These are phyloP conservation scores for Candida glaebosa DNA, from an alignment of 805 yeast genomes.

Conservation along the genomic window DNA sequence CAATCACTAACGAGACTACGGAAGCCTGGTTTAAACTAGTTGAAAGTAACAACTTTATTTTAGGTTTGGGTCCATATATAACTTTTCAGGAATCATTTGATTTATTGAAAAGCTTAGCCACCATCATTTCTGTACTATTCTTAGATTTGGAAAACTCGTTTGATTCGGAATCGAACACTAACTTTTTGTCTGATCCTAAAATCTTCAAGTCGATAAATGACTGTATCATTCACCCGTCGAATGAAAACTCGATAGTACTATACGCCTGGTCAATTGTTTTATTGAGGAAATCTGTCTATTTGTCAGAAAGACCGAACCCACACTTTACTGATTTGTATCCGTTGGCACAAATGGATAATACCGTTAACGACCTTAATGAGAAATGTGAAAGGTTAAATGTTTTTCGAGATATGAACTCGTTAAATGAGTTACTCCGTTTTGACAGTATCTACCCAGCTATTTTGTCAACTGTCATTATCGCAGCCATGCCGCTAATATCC, in stretches of 20 bases:
- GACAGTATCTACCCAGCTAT: slow-evolving; percentile 52
- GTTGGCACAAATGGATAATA: slow-evolving; percentile 12
- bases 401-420: slow-evolving; percentile 39
- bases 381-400: slow-evolving; percentile 42
- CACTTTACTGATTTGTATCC: slow-evolving; percentile 17
- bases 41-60: slow-evolving; percentile 28
- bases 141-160: slow-evolving; percentile 54
- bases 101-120: slow-evolving; percentile 43
- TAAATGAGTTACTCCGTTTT: slow-evolving; percentile 42
- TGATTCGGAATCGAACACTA: slow-evolving; percentile 27
- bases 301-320: slow-evolving; percentile 34
- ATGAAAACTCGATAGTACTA: slow-evolving; percentile 45
- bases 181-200: slow-evolving; percentile 25
- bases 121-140: slow-evolving; percentile 48
- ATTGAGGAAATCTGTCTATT: slow-evolving; percentile 46
- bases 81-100: slow-evolving; percentile 23
- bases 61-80: slow-evolving; percentile 23
- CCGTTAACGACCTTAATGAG: slow-evolving; percentile 33
- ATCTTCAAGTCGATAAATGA: slow-evolving; percentile 40
- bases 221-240: slow-evolving; percentile 31
- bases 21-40: slow-evolving; percentile 55
- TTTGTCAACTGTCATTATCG: slow-evolving; percentile 40
- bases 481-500: slow-evolving; percentile 48
- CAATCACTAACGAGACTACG: slow-evolving; percentile 31
- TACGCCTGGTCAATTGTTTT: slow-evolving; percentile 67